Base-by-base conservation (phyloP, 352 stramenopile species). In the Phytophthora agathidicida region DNA sequence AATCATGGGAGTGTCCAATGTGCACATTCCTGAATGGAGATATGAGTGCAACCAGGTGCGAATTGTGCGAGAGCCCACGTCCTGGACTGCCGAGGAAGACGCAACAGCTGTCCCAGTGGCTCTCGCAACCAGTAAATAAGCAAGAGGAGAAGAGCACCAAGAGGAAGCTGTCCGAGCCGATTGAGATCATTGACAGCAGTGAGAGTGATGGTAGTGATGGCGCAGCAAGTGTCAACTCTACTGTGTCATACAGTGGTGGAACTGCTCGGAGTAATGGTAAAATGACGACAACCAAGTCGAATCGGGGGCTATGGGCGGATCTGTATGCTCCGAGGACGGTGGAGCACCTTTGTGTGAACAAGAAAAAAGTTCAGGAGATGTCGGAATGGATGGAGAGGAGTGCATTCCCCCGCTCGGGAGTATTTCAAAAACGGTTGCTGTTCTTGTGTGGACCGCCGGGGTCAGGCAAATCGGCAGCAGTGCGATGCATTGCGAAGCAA, bases 371-470 rank as follows among this genome's bases (percentile, higher is more conserved):
- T 8, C 70, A 87, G 26, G 82, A 93, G 51, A 71, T 96, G 1
- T 73, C 62, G 9, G 72, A 80, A 7, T 96, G 86, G 86, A 35
- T 96, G 0, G 30, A 53, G 7, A 31, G 30, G 3, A 83, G 82
- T 42, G 52, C 73, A 19, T 39, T 37, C 8, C 41, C 45, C 71
- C 28, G 27, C 5, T 14, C 67, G 9, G 24, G 28, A 28, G 35
- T 39, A 10, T 46, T 60, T n/a, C 58, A 71, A 33, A 78, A 90
- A 54, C 77, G 88, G 1, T 46, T 96, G 24, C 47, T 96, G 16
- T 89, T 96, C 33, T 66, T 96, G 16, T 93, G 80, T 55, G 88
- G 88, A 3, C 84, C 86, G 7, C 83, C 88, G 11, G 88, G 88
- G 10, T 76, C 76, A 13, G 88, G 88, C 10, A 96, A 96, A 47